phyloP scores from a whole-genome alignment of 202 grass and related monocot genomes.

The Musa balbisiana region DNA sequence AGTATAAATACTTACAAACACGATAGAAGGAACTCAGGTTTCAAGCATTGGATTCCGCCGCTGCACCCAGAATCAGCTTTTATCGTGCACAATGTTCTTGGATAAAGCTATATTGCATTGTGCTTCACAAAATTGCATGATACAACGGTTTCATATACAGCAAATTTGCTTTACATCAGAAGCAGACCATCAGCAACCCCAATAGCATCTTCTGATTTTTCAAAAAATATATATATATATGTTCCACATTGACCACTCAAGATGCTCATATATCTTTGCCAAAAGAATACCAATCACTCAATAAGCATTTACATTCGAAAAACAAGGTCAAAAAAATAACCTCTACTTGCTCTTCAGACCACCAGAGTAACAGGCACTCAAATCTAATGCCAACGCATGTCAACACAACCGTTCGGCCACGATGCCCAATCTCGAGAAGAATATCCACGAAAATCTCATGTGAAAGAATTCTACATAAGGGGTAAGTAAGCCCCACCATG shows the following conservation, averaged over 20 bases:
- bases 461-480: conserved; percentile 53
- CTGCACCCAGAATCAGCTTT: no score
- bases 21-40: no score
- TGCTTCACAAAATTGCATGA: not conserved
- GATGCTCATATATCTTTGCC: not conserved
- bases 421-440: not conserved
- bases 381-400: not conserved
- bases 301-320: not conserved
- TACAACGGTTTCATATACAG: not conserved
- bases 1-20: no score
- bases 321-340: not conserved
- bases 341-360: not conserved
- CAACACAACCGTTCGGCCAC: not conserved
- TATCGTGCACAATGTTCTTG: no score
- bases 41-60: no score
- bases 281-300: not conserved
- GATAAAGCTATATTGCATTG: not conserved
- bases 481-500: conserved; percentile 91
- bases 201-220: not conserved
- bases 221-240: not conserved
- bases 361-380: not conserved
- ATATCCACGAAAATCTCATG: conserved; percentile 3
- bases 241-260: not conserved
- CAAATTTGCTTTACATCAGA: not conserved
- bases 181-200: not conserved